Evolutionary conservation across 1,284 basidiomycete species (phyloP).

Genomic region (Apiotrichum sp.): DNA sequence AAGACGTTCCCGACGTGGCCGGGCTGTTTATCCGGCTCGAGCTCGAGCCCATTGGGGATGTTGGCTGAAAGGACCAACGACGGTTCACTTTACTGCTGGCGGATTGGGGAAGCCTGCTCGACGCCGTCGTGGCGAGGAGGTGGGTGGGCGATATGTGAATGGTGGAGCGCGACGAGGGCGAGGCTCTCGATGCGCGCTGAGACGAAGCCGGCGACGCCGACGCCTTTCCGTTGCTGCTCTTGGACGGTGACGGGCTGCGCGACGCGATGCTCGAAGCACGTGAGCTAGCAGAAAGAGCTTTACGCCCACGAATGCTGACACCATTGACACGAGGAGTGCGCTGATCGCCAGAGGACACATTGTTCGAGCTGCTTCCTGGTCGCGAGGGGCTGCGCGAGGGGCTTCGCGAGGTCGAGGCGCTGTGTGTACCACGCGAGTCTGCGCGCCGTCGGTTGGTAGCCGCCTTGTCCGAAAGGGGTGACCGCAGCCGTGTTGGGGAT

Average conservation of each 20-base stretch:
- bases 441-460: neutral
- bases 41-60: neutral
- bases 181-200: too few species aligned
- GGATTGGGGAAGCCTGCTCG: neutral
- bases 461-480: too few species aligned
- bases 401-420: too few species aligned
- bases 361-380: too few species aligned
- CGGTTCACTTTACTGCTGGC: neutral
- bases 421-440: neutral
- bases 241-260: neutral
- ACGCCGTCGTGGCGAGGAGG: neutral
- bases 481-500: neutral
- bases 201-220: too few species aligned
- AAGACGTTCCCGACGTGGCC: neutral
- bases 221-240: neutral
- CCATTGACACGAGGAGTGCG: conserved; percentile 5
- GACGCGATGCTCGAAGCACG: neutral
- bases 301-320: neutral
- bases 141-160: too few species aligned
- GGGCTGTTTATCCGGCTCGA: neutral
- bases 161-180: too few species aligned
- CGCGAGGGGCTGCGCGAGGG: too few species aligned
- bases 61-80: neutral
- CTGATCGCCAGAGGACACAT: neutral
- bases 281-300: neutral